Base-by-base conservation (phyloP, 2,329 filamentous ascomycete genomes). In the Rutstroemia sp. region DNA sequence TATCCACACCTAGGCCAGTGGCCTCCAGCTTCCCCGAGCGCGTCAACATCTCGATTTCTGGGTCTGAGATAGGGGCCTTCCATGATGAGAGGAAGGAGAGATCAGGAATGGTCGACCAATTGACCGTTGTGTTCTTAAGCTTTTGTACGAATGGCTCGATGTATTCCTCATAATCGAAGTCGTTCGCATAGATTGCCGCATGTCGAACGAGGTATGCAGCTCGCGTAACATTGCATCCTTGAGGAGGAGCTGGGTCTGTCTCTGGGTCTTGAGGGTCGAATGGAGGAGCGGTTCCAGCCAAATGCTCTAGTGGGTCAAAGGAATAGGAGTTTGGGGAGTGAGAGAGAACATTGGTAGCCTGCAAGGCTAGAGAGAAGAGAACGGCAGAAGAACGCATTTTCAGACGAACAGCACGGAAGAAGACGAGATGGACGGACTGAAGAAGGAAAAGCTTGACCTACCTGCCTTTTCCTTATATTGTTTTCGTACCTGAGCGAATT, bases 141-240 rank as follows among this genome's bases (percentile, higher is more conserved):
- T 80, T 80, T 58, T 75, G 64, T 4, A 74, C 71, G 62, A 79
- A 79, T 0, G 76, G 76, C 62, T 77, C 73, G 27, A 79, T 74
- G 64, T 77, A 79, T 37, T 70, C 67, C 62, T 79, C 76, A 61
- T 74, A 79, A 59, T 79, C 76, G 63, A 77, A 78, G 56, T 77
- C 75, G 57, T 79, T 79, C 39, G 75, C 74, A 58, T 75, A 77
- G 59, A 79, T 79, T 38, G 76, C 75, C 1, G 76, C 75, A 65
- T 79, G 77, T 10, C 77, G 72, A 19, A 78, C 70, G 6, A 79
- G 72, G 60, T 78, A 77, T 5, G 76, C 72, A 9, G 75, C 76
- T 50, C 73, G 68, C 9, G 73, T 77, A 25, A 78, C 74, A 61
- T 77, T 75, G 70, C 77, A 79, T 4, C 77, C 76, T 66, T 76